phyloP scores from a whole-genome alignment of 371 early-diverging fungal species.

The Massospora cicadina region DNA sequence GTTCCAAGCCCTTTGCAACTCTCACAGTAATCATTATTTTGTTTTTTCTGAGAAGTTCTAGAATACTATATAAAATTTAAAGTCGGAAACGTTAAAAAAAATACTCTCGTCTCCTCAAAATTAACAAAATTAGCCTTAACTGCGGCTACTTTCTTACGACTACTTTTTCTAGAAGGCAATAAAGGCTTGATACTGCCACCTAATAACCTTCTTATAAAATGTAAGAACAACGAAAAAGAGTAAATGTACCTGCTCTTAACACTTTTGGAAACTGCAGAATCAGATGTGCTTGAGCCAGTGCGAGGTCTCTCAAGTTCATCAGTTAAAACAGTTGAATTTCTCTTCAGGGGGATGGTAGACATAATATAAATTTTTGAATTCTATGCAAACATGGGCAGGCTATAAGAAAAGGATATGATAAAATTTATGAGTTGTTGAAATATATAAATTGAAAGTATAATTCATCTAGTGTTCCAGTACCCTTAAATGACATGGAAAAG shows the following conservation, averaged over 20 bases:
- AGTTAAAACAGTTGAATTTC: no score
- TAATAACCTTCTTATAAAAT: not conserved
- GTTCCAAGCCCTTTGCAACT: conserved; percentile 40
- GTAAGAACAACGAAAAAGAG: not conserved
- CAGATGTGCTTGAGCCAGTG: no score
- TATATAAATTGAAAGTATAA: no score
- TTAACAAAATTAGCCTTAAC: not conserved
- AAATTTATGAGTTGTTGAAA: no score
- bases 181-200: not conserved
- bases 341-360: no score
- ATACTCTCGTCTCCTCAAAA: not conserved
- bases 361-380: no score
- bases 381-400: no score
- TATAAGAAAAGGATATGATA: no score
- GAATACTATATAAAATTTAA: not conserved
- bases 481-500: no score
- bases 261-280: not conserved
- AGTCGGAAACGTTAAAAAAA: not conserved
- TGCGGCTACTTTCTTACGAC: not conserved
- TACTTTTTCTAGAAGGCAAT: not conserved
- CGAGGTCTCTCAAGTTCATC: no score
- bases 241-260: not conserved
- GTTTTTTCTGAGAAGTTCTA: not conserved
- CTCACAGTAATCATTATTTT: conserved; percentile 43
- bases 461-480: no score